A percentile compares a stretch with the other conserved stretches of the same genome.
Evolutionary conservation across 371 early-diverging fungal genomes (phyloP).

Genomic region (Chytridium lagenaria): DNA sequence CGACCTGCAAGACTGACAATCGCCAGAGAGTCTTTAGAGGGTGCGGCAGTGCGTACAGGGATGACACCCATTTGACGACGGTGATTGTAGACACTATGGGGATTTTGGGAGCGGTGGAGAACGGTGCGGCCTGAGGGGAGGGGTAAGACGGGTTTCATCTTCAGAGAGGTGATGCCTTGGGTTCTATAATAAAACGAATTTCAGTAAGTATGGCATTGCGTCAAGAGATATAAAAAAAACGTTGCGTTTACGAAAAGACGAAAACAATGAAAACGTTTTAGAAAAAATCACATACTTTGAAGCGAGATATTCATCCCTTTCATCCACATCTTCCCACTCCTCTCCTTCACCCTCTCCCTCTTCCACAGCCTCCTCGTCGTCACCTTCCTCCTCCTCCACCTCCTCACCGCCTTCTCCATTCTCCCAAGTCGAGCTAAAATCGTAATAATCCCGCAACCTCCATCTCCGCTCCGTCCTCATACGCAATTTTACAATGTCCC

Average conservation of each 20-base stretch:
- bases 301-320: slow-evolving; percentile 26
- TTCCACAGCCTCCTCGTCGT: slow-evolving; percentile 49
- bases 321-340: slow-evolving; percentile 35
- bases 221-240: background rate
- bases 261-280: slow-evolving; percentile 26
- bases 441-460: slow-evolving; percentile 89
- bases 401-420: slow-evolving; percentile 56
- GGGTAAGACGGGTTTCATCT: slow-evolving; percentile 31
- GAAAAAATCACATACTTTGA: slow-evolving; percentile 41
- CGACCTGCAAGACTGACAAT: slow-evolving; percentile 15
- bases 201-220: background rate
- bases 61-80: slow-evolving; percentile 3
- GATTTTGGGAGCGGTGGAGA: slow-evolving; percentile 30
- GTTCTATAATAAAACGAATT: slow-evolving; percentile 1
- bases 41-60: background rate
- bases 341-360: slow-evolving; percentile 29
- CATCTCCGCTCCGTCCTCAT: slow-evolving; percentile 88
- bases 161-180: slow-evolving; percentile 26
- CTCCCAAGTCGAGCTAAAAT: slow-evolving; percentile 78
- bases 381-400: slow-evolving; percentile 62
- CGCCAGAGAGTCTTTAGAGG: background rate
- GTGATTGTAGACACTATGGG: slow-evolving; percentile 7
- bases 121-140: slow-evolving; percentile 28
- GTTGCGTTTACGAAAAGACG: too few relatives aligned
- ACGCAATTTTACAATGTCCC: slow-evolving; percentile 93